A percentile compares a stretch with the other conserved stretches of the same genome.
Conservation (phyloP, 495 filamentous ascomycete species). For the Penicillium tannophilum region DNA sequence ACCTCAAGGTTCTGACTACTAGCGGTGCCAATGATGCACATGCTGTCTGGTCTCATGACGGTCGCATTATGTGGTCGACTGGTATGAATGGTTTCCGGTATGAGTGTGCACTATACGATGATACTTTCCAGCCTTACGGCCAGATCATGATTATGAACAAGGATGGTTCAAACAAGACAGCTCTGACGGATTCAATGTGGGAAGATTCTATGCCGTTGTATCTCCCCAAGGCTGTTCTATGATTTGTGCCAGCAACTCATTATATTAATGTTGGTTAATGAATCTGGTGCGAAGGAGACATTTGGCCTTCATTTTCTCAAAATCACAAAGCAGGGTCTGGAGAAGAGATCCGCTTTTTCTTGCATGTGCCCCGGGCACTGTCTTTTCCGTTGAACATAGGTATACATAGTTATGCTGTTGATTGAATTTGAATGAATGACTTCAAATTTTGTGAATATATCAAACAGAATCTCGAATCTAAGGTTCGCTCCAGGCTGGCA, state of each 20-base stretch:
- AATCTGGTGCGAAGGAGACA: background rate
- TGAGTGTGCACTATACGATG: conserved; percentile 35
- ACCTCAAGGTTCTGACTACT: conserved; percentile 34
- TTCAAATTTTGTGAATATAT: too few species aligned
- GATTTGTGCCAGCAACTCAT: background rate
- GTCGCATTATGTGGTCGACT: conserved; percentile 35
- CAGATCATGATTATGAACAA: conserved; percentile 38
- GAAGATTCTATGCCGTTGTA: conserved; percentile 39
- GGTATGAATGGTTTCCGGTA: conserved; percentile 39
- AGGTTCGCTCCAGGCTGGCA: too few species aligned
- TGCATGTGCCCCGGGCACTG: too few species aligned
- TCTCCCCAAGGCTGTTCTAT: conserved; percentile 19
- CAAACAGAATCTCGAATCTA: too few species aligned
- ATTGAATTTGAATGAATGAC: too few species aligned
- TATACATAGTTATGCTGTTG: too few species aligned
- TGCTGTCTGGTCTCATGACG: conserved; percentile 42
- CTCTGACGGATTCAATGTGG: conserved; percentile 36
- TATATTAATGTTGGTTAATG: background rate
- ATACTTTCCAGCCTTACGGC: conserved; percentile 40
- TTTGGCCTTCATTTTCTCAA: too few species aligned
- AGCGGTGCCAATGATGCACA: conserved; percentile 44
- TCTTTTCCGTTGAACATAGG: too few species aligned
- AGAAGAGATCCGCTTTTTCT: too few species aligned
- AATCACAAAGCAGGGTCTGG: too few species aligned
- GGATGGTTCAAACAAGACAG: conserved; percentile 32